phyloP scores from a whole-genome alignment of 2,329 filamentous ascomycete species.

The Lasiodiplodia citricola region DNA sequence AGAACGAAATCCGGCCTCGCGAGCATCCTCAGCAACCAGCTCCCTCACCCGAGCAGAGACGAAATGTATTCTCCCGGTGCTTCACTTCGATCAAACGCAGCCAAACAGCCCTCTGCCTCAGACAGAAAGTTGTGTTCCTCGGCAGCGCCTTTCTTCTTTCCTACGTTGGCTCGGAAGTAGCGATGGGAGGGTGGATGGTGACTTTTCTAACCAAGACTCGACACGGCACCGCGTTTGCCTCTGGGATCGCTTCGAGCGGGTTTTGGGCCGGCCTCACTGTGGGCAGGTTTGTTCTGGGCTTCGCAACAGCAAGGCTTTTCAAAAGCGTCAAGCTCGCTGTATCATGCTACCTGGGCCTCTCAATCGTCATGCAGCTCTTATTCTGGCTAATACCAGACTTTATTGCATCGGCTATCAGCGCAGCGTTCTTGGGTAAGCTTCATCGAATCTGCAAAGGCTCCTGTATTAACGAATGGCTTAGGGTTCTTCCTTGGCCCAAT shows the following conservation, averaged over 20 bases:
- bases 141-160: constrained; percentile 74
- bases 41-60: too few species aligned
- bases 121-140: constrained; percentile 62
- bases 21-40: background rate
- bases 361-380: constrained; percentile 29
- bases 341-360: constrained; percentile 12
- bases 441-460: background rate
- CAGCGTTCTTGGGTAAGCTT: constrained; percentile 10
- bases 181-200: constrained; percentile 79
- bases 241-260: constrained; percentile 28
- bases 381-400: constrained; percentile 32
- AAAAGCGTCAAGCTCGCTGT: constrained; percentile 29
- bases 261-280: constrained; percentile 31
- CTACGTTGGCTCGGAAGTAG: constrained; percentile 80
- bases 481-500: constrained; percentile 31
- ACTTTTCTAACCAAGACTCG: constrained; percentile 83
- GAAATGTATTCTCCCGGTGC: background rate
- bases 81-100: background rate
- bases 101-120: constrained; percentile 51
- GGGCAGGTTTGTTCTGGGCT: constrained; percentile 29
- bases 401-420: constrained; percentile 28
- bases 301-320: constrained; percentile 27
- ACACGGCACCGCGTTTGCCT: constrained; percentile 38
- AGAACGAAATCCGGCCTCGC: background rate
- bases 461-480: background rate